A percentile compares a stretch with the other conserved stretches of the same genome.
These are phyloP conservation scores for Vicia faba DNA, from an alignment of 306 rosid species.

Conservation along the genomic window DNA sequence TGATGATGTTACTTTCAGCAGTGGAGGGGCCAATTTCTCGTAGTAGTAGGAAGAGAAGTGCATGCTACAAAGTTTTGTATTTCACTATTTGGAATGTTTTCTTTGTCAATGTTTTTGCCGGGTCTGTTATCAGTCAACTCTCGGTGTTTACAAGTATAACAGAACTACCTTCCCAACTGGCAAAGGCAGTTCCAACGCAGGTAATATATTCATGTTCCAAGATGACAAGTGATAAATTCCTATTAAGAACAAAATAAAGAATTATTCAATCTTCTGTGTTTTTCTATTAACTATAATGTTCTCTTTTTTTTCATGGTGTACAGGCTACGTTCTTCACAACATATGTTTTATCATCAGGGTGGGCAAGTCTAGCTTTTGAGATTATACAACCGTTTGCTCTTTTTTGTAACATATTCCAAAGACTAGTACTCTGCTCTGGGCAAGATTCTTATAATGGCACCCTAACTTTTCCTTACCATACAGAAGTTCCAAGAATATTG, in stretches of 20 bases:
- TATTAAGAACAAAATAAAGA: conserved; percentile 4
- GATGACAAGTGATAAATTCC: conserved; percentile 4
- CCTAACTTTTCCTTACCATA: conserved; percentile 81
- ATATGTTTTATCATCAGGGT: conserved; percentile 91
- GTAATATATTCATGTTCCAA: conserved; percentile 46
- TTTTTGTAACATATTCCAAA: conserved; percentile 53
- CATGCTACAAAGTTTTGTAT: conserved; percentile 80
- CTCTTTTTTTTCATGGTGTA: conserved; percentile 29
- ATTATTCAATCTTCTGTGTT: not conserved
- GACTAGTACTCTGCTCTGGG: conserved; percentile 52
- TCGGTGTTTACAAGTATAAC: conserved; percentile 65
- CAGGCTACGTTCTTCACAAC: conserved; percentile 89
- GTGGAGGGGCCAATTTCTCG: conserved; percentile 89
- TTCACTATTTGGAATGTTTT: conserved; percentile 97
- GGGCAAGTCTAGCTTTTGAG: conserved; percentile 92
- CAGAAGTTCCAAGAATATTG: conserved; percentile 84
- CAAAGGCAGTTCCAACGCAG: conserved; percentile 87
- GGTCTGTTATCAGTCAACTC: conserved; percentile 68
- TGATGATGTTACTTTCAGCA: conserved; percentile 75
- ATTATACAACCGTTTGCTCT: conserved; percentile 76
- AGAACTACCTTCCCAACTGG: conserved; percentile 78
- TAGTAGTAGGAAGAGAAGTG: conserved; percentile 84
- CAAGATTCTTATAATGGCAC: conserved; percentile 45
- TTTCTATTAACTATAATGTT: conserved; percentile 26
- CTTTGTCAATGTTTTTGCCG: conserved; percentile 82